phyloP scores from a whole-genome alignment of 768 basidiomycete species.

The Calocybe cyanea region DNA sequence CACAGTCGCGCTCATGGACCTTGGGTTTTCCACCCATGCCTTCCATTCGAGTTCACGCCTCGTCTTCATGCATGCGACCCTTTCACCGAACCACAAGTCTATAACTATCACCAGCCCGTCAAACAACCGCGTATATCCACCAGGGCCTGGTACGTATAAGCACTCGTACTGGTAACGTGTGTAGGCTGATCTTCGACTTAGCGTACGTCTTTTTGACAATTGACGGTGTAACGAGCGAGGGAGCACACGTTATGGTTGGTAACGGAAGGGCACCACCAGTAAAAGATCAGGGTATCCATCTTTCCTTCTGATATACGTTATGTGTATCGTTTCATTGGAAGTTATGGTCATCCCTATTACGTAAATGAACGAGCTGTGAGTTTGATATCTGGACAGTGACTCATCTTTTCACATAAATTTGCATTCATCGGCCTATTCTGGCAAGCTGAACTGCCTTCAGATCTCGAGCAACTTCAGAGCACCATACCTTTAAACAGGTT shows the following conservation, averaged over 20 bases:
- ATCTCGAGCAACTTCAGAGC: too few species aligned
- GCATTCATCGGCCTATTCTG: too few species aligned
- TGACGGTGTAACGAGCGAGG: background rate
- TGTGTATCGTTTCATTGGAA: too few species aligned
- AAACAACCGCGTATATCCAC: constrained; percentile 35
- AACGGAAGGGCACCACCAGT: constrained; percentile 28
- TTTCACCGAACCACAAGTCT: constrained; percentile 27
- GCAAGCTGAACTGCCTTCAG: too few species aligned
- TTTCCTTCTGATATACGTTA: too few species aligned
- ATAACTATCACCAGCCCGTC: constrained; percentile 33
- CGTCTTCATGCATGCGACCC: constrained; percentile 30
- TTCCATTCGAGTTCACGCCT: constrained; percentile 27
- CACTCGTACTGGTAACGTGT: background rate
- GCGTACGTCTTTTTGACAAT: background rate
- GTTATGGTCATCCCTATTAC: too few species aligned
- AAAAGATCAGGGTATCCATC: background rate
- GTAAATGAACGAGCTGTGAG: too few species aligned
- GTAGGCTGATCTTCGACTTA: constrained; percentile 3
- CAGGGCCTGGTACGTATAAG: constrained; percentile 10
- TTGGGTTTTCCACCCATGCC: constrained; percentile 40
- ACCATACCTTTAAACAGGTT: too few species aligned
- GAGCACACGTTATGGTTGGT: constrained; percentile 30
- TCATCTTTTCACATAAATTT: too few species aligned
- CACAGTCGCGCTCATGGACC: constrained; percentile 37
- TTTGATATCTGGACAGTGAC: too few species aligned